Percentiles rank a stretch among this genome's conserved stretches.
phyloP scores from a whole-genome alignment of 2,329 filamentous ascomycete genomes.

The Colletotrichum simmondsii region DNA sequence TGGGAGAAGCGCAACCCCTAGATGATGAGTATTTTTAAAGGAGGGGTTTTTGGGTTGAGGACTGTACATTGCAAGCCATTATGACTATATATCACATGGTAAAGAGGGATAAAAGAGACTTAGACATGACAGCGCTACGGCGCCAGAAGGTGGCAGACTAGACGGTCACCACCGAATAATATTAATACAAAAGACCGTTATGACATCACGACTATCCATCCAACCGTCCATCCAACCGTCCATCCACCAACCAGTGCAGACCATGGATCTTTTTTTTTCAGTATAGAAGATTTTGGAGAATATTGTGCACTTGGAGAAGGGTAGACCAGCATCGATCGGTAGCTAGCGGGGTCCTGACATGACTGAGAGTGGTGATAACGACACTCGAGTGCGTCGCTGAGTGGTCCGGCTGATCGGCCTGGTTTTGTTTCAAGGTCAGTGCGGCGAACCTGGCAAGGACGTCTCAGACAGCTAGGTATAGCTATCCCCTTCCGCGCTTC shows the following conservation, averaged over 20 bases:
- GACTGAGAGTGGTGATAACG: conserved; percentile 6
- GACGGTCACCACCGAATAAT: conserved; percentile 20
- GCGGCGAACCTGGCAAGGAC: conserved; percentile 10
- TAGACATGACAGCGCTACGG: conserved; percentile 29
- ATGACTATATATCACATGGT: conserved; percentile 22
- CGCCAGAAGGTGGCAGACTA: conserved; percentile 13
- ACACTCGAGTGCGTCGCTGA: neutral
- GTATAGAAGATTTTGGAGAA: neutral
- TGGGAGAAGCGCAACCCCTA: conserved; percentile 75
- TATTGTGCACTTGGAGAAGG: neutral
- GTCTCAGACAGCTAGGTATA: conserved; percentile 21
- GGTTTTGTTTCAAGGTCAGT: conserved; percentile 31
- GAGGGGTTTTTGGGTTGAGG: neutral
- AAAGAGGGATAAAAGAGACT: conserved; percentile 8
- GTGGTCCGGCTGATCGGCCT: conserved; percentile 13
- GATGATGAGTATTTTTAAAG: neutral
- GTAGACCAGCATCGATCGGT: neutral
- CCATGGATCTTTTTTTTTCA: neutral
- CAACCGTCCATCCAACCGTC: too few species aligned
- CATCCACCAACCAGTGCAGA: neutral
- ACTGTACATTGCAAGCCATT: conserved; percentile 27
- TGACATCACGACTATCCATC: conserved; percentile 17
- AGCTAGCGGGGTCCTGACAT: neutral
- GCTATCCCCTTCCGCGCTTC: neutral
- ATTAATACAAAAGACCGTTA: conserved; percentile 33